Evolutionary conservation across 805 yeast genomes (phyloP).

Genomic region (Lipomyces oligophaga): DNA sequence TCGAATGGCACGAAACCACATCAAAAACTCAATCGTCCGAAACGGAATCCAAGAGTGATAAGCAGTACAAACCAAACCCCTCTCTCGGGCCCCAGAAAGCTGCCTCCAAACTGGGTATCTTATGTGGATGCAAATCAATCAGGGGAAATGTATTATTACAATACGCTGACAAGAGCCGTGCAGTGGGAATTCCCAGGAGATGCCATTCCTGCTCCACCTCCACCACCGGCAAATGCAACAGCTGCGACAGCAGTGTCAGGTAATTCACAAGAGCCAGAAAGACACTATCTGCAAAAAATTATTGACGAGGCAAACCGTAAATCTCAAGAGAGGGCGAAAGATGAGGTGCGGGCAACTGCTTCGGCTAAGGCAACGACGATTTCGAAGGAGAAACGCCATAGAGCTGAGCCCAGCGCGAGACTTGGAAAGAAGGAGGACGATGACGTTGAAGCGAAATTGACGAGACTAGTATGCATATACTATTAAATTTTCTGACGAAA

Average conservation of each 20-base stretch:
- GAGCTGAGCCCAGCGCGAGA: slow-evolving; percentile 18
- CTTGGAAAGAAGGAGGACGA: slow-evolving; percentile 36
- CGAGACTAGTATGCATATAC: not conserved
- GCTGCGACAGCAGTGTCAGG: slow-evolving; percentile 4
- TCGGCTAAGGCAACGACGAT: slow-evolving; percentile 20
- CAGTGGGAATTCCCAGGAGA: slow-evolving; percentile 59
- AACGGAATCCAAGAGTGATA: not conserved
- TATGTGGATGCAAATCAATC: slow-evolving; percentile 46
- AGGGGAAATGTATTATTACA: slow-evolving; percentile 52
- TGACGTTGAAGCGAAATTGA: not conserved
- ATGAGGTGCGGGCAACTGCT: too few species aligned
- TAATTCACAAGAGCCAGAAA: slow-evolving; percentile 31
- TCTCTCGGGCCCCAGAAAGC: slow-evolving; percentile 2
- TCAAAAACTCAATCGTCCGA: not conserved
- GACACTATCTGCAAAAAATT: slow-evolving; percentile 38
- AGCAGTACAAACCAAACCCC: slow-evolving; percentile 3
- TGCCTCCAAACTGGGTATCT: slow-evolving; percentile 61
- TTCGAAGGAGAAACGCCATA: slow-evolving; percentile 4
- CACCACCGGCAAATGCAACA: slow-evolving; percentile 26
- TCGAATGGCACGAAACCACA: not conserved
- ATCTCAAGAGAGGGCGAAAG: slow-evolving; percentile 39
- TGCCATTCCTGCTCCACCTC: slow-evolving; percentile 36
- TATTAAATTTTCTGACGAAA: not conserved
- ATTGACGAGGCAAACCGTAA: slow-evolving; percentile 41
- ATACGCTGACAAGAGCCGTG: slow-evolving; percentile 46